Evolutionary conservation across 208 protist species (phyloP), one percentile per base, ranked within the genome.

Genomic region (Trypanosoma melophagium): DNA sequence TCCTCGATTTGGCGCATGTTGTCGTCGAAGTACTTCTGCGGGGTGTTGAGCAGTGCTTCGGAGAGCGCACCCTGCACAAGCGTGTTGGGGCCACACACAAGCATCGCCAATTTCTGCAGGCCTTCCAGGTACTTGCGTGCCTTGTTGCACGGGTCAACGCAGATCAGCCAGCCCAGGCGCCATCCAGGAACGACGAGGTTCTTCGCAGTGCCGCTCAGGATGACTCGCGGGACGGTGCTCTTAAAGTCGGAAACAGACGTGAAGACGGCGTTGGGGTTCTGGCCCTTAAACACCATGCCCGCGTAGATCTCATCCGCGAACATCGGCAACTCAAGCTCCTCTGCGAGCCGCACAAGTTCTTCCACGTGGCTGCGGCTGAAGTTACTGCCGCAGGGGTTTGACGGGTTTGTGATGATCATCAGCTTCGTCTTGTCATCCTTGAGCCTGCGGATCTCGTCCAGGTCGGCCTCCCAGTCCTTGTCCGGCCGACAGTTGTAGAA

Each of bases 261-360:
- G 69, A 97, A 98, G 40, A 54, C n/a, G n/a, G n/a, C n/a, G n/a
- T n/a, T n/a, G n/a, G n/a, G n/a, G n/a, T n/a, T 57, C n/a, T 56
- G 38, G 22, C 83, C 81, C 7, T 81, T 62, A 73, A 97, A 98
- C 28, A 95, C 87, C 80, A 98, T 88, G 44, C 94, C 90, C 7
- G 85, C 90, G 87, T 98, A 98, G 53, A 98, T 97, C 71, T 98
- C 97, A 61, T 98, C 97, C 13, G 90, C 71, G 52, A 98, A 93
- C 62, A 98, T 91, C n/a, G 94, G 93, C n/a, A 98, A 56, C 47
- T 84, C 54, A 66, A 93, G 76, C 56, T 92, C 69, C 65, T 95
- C 78, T 12, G 92, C 96, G 16, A 98, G 71, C 55, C 78, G 71
- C 13, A 97, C 49, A 54, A 97, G 76, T 50, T 82, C 86, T 44